Evolutionary conservation across 352 stramenopile genomes (phyloP), one percentile per base, ranked within the genome.

Genomic region (Phytophthora meadii): DNA sequence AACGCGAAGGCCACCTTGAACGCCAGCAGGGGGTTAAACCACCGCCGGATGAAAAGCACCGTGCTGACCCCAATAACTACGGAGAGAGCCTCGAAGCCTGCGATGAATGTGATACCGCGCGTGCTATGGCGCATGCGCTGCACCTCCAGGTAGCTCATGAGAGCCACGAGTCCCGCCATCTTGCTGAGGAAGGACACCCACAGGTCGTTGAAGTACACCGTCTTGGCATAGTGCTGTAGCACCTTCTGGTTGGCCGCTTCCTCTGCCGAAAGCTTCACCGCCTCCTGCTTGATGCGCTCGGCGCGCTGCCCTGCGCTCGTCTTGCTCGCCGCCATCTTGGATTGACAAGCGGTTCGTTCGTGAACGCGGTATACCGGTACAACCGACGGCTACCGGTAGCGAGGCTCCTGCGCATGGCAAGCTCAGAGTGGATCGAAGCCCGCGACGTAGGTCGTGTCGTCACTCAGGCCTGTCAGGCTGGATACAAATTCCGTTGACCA

Each of bases 141-240:
- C 39, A 90, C 47, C 70, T 82, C 70, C 42, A 93, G 39, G 52
- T 68, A 76, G 57, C 72, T 78, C 77, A 94, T 90, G 62, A 92
- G 65, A 56, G 72, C 68, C 54, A 94, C 81, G 41, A 93, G 76
- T 0, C 71, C 81, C 11, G 81, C 76, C 68, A 92, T 86, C 57
- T 93, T 94, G 73, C 76, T 83, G 37, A 94, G 42, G 60, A 94
- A 93, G n/a, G 79, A 85, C 47, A 88, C 82, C 86, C 86, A 94
- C 30, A 92, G 65, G 61, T 91, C 82, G 59, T 94, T 94, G 61
- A 94, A 94, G 74, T 93, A 89, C 30, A 93, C 72, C 5, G 86
- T 94, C 81, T 91, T 94, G 54, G 78, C 80, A 61, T 91, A 91
- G 62, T 94, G 86, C 22, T 84, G 84, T 65, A 90, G 61, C 37